Percentiles rank a stretch among this genome's conserved stretches.
These are phyloP conservation scores for Fusarium graminum DNA, from an alignment of 2,329 filamentous ascomycete genomes.

Conservation along the genomic window DNA sequence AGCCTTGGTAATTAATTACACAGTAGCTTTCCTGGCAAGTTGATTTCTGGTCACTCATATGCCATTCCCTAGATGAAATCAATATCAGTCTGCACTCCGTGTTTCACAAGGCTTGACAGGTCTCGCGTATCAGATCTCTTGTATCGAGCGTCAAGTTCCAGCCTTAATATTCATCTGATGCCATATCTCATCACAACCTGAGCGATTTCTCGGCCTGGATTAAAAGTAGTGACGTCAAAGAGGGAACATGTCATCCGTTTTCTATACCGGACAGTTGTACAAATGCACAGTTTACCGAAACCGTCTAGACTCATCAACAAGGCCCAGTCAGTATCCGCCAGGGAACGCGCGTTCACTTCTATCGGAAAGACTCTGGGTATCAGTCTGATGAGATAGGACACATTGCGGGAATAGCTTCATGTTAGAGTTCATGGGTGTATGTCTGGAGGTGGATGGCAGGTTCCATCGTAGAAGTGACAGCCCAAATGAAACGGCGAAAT, in stretches of 20 bases:
- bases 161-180: background rate
- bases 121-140: conserved; percentile 22
- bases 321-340: conserved; percentile 24
- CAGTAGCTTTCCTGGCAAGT: conserved; percentile 3
- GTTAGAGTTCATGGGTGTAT: background rate
- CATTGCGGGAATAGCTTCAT: conserved; percentile 24
- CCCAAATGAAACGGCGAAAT: conserved; percentile 1
- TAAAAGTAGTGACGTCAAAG: conserved; percentile 7
- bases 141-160: background rate
- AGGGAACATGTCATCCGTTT: background rate
- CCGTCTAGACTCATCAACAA: conserved; percentile 19
- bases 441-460: background rate
- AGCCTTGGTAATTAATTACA: conserved; percentile 6
- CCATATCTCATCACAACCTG: conserved; percentile 5
- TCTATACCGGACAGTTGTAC: conserved; percentile 24
- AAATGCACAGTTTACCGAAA: conserved; percentile 32
- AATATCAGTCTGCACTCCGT: conserved; percentile 1
- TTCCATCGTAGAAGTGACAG: conserved; percentile 25
- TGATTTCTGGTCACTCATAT: background rate
- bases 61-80: background rate
- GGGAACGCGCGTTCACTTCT: conserved; percentile 43
- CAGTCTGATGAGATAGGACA: conserved; percentile 7
- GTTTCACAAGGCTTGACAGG: conserved; percentile 25
- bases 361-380: conserved; percentile 10
- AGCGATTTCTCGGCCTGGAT: conserved; percentile 8